Evolutionary conservation across 2,329 filamentous ascomycete genomes (phyloP), one percentile per base, ranked within the genome.

Genomic region (Allantophomopsis lycopodina): DNA sequence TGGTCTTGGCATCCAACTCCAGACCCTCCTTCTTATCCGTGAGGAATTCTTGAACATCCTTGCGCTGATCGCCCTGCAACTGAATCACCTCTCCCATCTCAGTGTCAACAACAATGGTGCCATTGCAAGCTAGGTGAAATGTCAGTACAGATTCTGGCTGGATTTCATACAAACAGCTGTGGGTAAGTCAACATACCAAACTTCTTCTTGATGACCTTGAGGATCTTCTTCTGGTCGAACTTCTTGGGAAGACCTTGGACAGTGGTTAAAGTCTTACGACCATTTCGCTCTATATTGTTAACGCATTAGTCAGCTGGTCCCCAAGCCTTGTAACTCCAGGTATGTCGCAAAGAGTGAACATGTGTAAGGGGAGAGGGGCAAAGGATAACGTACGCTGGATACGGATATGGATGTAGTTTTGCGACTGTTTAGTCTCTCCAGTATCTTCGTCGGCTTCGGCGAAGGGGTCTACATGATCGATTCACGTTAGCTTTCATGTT

Each of bases 121-220:
- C 91, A 95, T 98, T 96, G 85, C 89, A 96, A 66, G 91, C 89
- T 85, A 47, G 2, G 6, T 37, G 38, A 40, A 48, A 38, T 13
- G 20, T 34, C 36, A 32, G 18, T 28, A 11, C 20, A 18, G 11
- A 30, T 15, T 28, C n/a, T 20, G 32, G 37, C 32, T 23, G 16
- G 16, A 30, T 18, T 10, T 21, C 21, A 20, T 17, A 11, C 6
- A 16, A 17, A 28, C n/a, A 12, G 10, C 20, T 15, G n/a, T 23
- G 32, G 5, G 36, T 28, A 12, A 13, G 11, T 15, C 14, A 39
- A 60, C 77, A 47, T 73, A 87, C 82, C 83, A 60, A 96, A 96
- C 64, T 94, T 91, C 79, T 96, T 96, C 81, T 96, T 96, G 74
- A 96, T 94, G 67, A 94, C 88, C 74, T 95, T 95, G 59, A 98